phyloP scores from a whole-genome alignment of 164 flowering plant species.

The Sextonia rubra region DNA sequence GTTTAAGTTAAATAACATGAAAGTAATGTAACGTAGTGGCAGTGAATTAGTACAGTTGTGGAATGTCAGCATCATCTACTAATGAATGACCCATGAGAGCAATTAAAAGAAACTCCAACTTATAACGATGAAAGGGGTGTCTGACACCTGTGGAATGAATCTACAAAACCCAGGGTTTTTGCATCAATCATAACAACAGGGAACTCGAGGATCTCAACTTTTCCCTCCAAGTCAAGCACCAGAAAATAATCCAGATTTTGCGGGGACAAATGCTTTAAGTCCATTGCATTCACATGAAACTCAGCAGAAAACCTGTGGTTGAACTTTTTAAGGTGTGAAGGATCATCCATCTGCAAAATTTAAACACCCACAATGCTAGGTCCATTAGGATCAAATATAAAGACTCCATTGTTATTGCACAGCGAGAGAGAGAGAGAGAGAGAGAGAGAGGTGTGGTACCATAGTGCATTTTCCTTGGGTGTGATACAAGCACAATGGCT shows the following conservation, averaged over 20 bases:
- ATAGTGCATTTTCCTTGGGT: slow-evolving; percentile 78
- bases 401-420: too few species aligned
- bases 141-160: slow-evolving; percentile 95
- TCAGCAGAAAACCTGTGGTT: slow-evolving; percentile 56
- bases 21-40: too few species aligned
- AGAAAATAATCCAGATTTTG: slow-evolving; percentile 69
- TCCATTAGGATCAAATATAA: too few species aligned
- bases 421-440: not conserved
- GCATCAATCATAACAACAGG: slow-evolving; percentile 79
- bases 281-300: slow-evolving; percentile 34
- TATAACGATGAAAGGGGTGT: too few species aligned
- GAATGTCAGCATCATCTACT: not conserved
- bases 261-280: slow-evolving; percentile 21
- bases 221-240: slow-evolving; percentile 97
- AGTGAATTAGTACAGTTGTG: too few species aligned
- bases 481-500: slow-evolving; percentile 71
- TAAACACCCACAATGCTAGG: too few species aligned
- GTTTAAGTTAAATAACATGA: too few species aligned
- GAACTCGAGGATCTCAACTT: slow-evolving; percentile 94
- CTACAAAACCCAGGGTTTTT: slow-evolving; percentile 60
- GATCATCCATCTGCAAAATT: slow-evolving; percentile 66
- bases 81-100: not conserved
- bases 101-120: too few species aligned
- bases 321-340: slow-evolving; percentile 61
- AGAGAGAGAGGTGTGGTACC: slow-evolving; percentile 29